Evolutionary conservation across 108 stramenopile species (phyloP), one percentile per base, ranked within the genome.

Genomic region (Skeletonema costatum): DNA sequence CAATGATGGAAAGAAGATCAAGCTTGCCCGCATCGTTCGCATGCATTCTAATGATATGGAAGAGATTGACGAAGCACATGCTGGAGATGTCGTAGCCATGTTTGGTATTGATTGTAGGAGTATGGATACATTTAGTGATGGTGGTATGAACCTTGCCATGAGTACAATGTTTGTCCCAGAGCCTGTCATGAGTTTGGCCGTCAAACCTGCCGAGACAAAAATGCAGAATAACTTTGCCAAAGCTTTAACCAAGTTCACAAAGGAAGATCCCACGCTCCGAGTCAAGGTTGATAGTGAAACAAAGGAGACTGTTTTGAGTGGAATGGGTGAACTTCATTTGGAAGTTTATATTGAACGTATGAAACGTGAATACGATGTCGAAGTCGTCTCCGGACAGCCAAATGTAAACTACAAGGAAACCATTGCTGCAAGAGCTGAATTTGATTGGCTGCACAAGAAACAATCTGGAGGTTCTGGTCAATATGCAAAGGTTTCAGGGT

Each of bases 41-140:
- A 99, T 99, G 99, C 98, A 99, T 82, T 93, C 98, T 9, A 88
- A 98, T 71, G 99, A 99, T 50, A 99, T 99, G 98, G 97, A 98
- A 81, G 99, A 99, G 44, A 97, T 99, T 64, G 92, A 96, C 30
- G 87, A 85, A 39, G 98, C 97, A 5, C 90, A 92, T 19, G 85
- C 98, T 11, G 99, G 99, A 30, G 99, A 99, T 72, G 98, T 99
- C 48, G 98, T 97, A n/a, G 99, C 98, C 50, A 98, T 98, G 90
- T 99, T 99, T 77, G 99, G 99, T 50, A 85, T 99, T 9, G 99
- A 99, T 68, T 99, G 99, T 70, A 86, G 90, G 29, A 94, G 92
- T 9, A 99, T 99, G 98, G 99, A 99, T 66, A 97, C 98, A 12
- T 99, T 99, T 79, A 95, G 93, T 21, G 98, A 98, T 70, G 98